Conservation (phyloP, 139 green algal genomes). For the Choricystis sp. region DNA sequence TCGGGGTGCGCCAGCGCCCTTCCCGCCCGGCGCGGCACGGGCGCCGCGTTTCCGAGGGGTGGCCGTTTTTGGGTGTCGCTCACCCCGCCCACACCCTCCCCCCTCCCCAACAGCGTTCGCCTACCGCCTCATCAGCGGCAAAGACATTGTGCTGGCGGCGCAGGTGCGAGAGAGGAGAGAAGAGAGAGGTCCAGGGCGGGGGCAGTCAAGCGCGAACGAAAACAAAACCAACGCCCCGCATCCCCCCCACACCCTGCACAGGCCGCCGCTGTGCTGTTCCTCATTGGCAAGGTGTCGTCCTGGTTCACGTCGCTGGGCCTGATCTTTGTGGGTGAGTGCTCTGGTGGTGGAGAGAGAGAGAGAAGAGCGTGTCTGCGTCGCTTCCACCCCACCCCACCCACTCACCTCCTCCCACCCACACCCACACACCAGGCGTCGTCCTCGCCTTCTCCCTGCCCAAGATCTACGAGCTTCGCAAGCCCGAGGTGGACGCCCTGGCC, state of each 20-base stretch:
- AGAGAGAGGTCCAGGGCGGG: no score
- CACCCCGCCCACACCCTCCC: no score
- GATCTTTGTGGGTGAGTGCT: neutral
- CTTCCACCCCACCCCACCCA: no score
- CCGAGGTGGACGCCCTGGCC: slow-evolving; percentile 14
- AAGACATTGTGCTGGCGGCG: neutral
- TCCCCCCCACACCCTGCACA: no score
- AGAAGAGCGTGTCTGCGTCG: neutral
- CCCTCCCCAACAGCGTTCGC: neutral
- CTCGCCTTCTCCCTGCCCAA: slow-evolving; percentile 19
- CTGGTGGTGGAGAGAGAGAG: neutral
- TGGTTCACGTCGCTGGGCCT: slow-evolving; percentile 15
- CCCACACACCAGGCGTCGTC: slow-evolving; percentile 6
- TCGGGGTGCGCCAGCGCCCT: no score
- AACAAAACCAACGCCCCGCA: no score
- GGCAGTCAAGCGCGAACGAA: no score
- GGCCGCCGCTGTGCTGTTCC: slow-evolving; percentile 10
- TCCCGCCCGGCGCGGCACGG: no score
- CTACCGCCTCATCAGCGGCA: neutral
- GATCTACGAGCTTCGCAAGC: slow-evolving; percentile 25
- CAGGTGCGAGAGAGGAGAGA: no score
- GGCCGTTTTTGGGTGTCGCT: no score
- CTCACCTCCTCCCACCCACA: no score
- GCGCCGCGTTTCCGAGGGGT: no score
- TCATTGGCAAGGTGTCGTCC: slow-evolving; percentile 10